phyloP scores from a whole-genome alignment of 2,329 filamentous ascomycete species.

The Aspergillus viridinutans region DNA sequence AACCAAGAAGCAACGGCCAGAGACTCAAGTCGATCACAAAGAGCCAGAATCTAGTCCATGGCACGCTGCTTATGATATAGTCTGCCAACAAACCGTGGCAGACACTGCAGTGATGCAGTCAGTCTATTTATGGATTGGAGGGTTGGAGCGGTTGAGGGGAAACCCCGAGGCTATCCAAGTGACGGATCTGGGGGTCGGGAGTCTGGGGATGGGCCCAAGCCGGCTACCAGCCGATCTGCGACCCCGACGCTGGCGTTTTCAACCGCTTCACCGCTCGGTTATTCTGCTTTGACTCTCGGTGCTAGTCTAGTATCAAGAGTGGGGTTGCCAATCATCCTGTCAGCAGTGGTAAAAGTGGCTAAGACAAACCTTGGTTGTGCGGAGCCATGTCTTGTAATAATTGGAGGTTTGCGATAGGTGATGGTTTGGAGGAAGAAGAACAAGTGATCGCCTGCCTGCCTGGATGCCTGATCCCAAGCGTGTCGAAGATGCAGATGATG shows the following conservation, averaged over 20 bases:
- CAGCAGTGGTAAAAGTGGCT: not conserved
- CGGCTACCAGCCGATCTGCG: conserved; percentile 13
- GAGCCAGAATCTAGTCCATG: not conserved
- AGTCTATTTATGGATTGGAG: conserved; percentile 12
- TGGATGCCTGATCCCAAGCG: not conserved
- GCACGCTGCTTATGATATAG: not conserved
- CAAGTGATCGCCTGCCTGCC: not conserved
- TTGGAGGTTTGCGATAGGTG: not conserved
- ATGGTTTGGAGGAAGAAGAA: not conserved
- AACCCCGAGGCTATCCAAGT: conserved; percentile 22
- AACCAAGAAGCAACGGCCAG: not conserved
- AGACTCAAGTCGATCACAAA: not conserved
- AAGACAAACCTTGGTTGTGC: not conserved
- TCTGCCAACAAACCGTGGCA: not conserved
- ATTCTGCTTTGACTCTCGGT: not conserved
- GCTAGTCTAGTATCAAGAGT: not conserved
- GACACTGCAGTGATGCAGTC: not conserved
- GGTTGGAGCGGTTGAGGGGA: not conserved
- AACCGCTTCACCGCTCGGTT: conserved; percentile 8
- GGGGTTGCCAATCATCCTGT: not conserved
- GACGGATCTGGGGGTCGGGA: conserved; percentile 21
- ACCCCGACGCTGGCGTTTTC: conserved; percentile 10
- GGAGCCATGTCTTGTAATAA: not conserved
- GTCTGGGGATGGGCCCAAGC: conserved; percentile 10
- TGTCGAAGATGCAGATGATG: not conserved